phyloP scores from a whole-genome alignment of 371 early-diverging fungal species.

The Zopfochytrium polystomum region DNA sequence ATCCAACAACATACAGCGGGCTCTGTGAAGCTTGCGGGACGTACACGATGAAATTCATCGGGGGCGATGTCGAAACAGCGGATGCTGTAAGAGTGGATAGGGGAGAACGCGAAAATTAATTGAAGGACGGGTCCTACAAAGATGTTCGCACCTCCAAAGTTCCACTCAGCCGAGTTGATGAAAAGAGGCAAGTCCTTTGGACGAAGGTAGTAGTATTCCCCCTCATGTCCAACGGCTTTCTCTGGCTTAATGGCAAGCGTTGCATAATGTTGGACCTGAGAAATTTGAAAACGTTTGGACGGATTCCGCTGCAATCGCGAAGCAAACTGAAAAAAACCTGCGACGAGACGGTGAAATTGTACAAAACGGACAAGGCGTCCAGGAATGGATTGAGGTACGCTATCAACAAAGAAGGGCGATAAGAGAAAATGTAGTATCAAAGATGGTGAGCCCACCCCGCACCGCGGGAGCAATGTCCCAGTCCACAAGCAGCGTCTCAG shows the following conservation, averaged over 20 bases:
- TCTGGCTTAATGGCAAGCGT: conserved; percentile 63
- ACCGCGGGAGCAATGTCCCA: conserved; percentile 82
- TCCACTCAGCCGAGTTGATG: conserved; percentile 90
- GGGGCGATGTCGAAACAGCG: conserved; percentile 72
- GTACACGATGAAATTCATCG: conserved; percentile 84
- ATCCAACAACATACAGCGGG: conserved; percentile 68
- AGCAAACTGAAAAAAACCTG: conserved; percentile 56
- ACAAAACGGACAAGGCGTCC: conserved; percentile 48
- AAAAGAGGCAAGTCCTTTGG: conserved; percentile 69
- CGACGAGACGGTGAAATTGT: conserved; percentile 58
- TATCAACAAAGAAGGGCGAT: conserved; percentile 11
- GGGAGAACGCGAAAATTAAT: conserved; percentile 1
- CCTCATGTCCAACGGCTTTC: conserved; percentile 26
- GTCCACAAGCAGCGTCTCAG: conserved; percentile 52
- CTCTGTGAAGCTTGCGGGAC: conserved; percentile 64
- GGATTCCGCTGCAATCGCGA: no score
- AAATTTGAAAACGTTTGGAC: not conserved
- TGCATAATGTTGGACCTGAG: conserved; percentile 69
- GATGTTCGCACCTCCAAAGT: conserved; percentile 56
- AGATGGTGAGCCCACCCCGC: no score
- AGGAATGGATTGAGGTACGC: conserved; percentile 54
- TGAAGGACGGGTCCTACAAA: conserved; percentile 1
- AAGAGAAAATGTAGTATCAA: no score
- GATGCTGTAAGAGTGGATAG: conserved; percentile 57
- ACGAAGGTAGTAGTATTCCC: conserved; percentile 49